A percentile compares a stretch with the other conserved stretches of the same genome.
Evolutionary conservation across 2,329 filamentous ascomycete genomes (phyloP).

Genomic region (Paecilomyces niveus): DNA sequence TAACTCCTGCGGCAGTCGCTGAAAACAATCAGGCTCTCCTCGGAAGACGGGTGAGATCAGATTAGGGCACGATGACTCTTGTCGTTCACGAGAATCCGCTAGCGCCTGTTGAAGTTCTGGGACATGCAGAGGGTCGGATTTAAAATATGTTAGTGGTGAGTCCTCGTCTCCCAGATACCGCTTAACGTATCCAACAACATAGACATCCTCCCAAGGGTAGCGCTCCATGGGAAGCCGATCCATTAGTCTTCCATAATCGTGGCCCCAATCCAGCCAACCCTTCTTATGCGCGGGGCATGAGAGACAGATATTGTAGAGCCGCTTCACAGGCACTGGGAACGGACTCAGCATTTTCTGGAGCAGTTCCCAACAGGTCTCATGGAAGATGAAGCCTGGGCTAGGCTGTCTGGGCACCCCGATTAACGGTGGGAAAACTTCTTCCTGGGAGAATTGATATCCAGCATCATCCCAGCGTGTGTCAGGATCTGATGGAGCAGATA

Average conservation of each 20-base stretch:
- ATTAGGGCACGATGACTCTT: background rate
- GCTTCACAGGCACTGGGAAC: conserved; percentile 7
- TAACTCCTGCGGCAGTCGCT: conserved; percentile 10
- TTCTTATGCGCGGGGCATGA: conserved; percentile 8
- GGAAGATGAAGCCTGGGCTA: conserved; percentile 11
- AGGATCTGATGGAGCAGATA: background rate
- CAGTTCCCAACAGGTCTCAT: conserved; percentile 15
- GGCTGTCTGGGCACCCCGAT: conserved; percentile 1
- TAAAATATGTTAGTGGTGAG: conserved; percentile 5
- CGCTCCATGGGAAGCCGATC: conserved; percentile 1
- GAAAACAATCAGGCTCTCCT: conserved; percentile 9
- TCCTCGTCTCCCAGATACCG: conserved; percentile 2
- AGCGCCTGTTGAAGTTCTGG: conserved; percentile 4
- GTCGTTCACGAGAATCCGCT: conserved; percentile 2
- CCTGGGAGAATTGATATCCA: background rate
- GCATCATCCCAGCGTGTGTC: conserved; percentile 6
- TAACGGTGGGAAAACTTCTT: conserved; percentile 9
- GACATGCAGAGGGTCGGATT: conserved; percentile 7
- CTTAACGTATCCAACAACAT: conserved; percentile 3
- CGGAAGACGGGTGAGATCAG: conserved; percentile 1
- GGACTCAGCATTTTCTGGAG: conserved; percentile 9
- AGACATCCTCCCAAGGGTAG: conserved; percentile 10
- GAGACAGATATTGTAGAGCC: conserved; percentile 14
- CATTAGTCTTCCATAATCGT: conserved; percentile 11
- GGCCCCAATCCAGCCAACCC: conserved; percentile 11